Percentiles rank a stretch among this genome's conserved stretches.
phyloP scores from a whole-genome alignment of 768 basidiomycete species.

The Boletellus sp. region DNA sequence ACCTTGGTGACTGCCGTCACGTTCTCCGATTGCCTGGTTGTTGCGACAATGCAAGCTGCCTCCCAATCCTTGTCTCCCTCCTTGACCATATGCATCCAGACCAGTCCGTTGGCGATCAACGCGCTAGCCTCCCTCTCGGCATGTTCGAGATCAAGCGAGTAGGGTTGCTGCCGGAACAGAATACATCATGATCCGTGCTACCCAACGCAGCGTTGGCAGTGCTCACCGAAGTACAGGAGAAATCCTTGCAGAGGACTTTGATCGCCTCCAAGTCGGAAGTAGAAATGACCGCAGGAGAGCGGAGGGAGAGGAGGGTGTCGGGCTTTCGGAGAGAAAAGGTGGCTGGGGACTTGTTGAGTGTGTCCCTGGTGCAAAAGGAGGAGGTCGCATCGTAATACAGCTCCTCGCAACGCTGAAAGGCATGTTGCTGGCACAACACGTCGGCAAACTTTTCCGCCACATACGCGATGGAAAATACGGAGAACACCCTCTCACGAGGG shows the following conservation, averaged over 20 bases:
- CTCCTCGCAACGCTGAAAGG: conserved; percentile 25
- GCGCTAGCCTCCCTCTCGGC: conserved; percentile 50
- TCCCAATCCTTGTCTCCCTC: conserved; percentile 25
- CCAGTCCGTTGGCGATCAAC: conserved; percentile 43
- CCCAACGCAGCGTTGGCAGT: background rate
- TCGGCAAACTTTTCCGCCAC: conserved; percentile 45
- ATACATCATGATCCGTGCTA: background rate
- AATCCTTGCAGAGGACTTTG: conserved; percentile 49
- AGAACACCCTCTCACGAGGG: conserved; percentile 49
- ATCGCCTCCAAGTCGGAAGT: conserved; percentile 33
- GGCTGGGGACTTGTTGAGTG: conserved; percentile 27
- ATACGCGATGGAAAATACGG: conserved; percentile 55
- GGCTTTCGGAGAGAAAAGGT: conserved; percentile 1
- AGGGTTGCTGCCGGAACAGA: conserved; percentile 46
- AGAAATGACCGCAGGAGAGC: conserved; percentile 32
- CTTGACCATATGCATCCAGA: conserved; percentile 61
- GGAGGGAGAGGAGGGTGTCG: conserved; percentile 19
- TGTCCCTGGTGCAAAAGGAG: conserved; percentile 48
- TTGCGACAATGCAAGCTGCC: conserved; percentile 65
- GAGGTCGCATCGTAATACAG: conserved; percentile 65
- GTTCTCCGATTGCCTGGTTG: conserved; percentile 54
- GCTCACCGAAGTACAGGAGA: conserved; percentile 58
- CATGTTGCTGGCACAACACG: conserved; percentile 27
- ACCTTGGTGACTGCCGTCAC: conserved; percentile 73
- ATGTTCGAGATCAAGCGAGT: conserved; percentile 38